These are phyloP conservation scores for Penicillium cataractarum DNA, from an alignment of 495 filamentous ascomycete genomes.

Conservation along the genomic window DNA sequence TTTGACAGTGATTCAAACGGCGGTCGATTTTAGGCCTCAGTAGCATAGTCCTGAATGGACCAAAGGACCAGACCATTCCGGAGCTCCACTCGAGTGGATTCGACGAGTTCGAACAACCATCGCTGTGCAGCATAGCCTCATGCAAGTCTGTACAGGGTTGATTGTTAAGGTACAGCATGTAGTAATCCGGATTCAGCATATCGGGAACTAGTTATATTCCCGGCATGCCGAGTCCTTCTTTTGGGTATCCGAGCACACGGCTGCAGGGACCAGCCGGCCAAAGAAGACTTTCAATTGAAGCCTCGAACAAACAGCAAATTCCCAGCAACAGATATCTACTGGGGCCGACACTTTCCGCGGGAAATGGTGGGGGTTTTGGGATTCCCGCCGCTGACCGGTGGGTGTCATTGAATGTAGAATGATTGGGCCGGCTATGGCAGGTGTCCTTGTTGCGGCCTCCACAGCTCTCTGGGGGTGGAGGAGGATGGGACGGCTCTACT, in stretches of 20 bases:
- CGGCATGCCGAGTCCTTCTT: neutral
- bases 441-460: neutral
- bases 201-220: neutral
- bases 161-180: too few species aligned
- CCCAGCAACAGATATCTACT: too few species aligned
- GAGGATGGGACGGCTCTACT: neutral
- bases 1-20: neutral
- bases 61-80: too few species aligned
- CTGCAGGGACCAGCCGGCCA: neutral
- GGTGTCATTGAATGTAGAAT: neutral
- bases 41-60: neutral
- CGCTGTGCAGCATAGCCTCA: neutral
- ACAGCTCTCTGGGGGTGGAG: neutral
- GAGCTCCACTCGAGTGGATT: neutral
- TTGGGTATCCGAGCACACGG: neutral
- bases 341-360: neutral
- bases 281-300: neutral
- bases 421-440: neutral
- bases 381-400: neutral
- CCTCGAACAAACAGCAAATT: neutral
- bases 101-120: neutral
- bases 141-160: too few species aligned
- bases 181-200: too few species aligned
- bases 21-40: neutral
- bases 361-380: neutral